Base-by-base conservation (phyloP, 1,284 basidiomycete genomes). In the Papiliotrema terrestris region DNA sequence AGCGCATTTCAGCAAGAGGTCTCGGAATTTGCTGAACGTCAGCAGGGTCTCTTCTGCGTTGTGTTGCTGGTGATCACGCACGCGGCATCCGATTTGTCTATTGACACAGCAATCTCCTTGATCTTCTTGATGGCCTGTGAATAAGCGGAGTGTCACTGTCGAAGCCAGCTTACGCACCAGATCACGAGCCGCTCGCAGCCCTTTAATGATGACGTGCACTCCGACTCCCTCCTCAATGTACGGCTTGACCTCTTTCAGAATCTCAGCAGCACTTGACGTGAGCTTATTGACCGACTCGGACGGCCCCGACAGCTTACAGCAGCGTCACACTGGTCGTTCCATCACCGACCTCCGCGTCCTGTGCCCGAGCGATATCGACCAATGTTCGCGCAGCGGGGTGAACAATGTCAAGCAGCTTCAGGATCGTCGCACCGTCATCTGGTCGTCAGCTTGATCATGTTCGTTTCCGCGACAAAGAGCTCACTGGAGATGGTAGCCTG, bases 181-280 rank as follows among this genome's bases (percentile, higher is more conserved):
- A 73, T 91, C 85, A 26, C 88, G 84, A 37, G 95, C 93, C 73
- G 88, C 85, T 59, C 91, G 81, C 80, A 95, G 91, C 35, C 94
- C 95, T 76, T 96, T 97, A 83, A 95, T 93, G 78, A 98, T 96
- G 67, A 96, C 87, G 77, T 98, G 94, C 36, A 94, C 91, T 73
- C 90, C 96, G 51, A 99, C 91, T 57, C 93, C 95, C 70, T 99
- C 96, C 78, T 98, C 96, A 63, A 99, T 88, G 72, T 90, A 95
- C 11, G 84, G 84, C 66, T 88, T 85, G 45, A 94, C 83, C 78
- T 98, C 94, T 78, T 97, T 97, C 64, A 99, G 79, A 51, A 99
- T 81, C 77, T 98, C 95, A 0, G 93, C 90, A 9, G 96, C 95
- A 19, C 72, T 74, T 54, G 4, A 37, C n/a, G 54, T 49, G 22